Conservation (phyloP, 2,329 filamentous ascomycete genomes). For the Fusarium subtropicale region DNA sequence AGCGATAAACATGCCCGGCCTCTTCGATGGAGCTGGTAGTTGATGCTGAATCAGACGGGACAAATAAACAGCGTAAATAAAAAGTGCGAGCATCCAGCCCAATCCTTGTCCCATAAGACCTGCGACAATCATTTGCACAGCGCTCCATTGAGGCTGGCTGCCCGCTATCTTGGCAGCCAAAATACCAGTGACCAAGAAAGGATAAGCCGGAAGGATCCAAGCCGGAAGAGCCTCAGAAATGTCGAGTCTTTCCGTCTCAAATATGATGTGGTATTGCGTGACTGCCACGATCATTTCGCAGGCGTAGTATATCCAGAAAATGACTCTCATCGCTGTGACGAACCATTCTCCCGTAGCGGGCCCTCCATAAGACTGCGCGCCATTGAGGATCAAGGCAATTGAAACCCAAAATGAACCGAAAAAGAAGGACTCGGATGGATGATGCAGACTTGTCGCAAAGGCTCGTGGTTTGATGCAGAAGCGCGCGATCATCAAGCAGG, state of each 20-base stretch:
- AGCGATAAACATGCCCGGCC: slow-evolving; percentile 19
- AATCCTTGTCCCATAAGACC: slow-evolving; percentile 25
- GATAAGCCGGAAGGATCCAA: slow-evolving; percentile 25
- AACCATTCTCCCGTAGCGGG: slow-evolving; percentile 16
- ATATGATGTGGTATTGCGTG: slow-evolving; percentile 15
- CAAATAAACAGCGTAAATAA: slow-evolving; percentile 24
- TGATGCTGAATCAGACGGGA: slow-evolving; percentile 23
- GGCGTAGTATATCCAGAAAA: slow-evolving; percentile 30
- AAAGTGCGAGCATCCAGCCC: slow-evolving; percentile 27
- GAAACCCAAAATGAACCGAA: slow-evolving; percentile 24
- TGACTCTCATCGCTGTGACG: background rate
- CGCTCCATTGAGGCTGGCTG: slow-evolving; percentile 18
- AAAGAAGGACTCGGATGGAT: slow-evolving; percentile 26
- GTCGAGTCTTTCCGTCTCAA: slow-evolving; percentile 12
- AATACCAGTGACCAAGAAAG: slow-evolving; percentile 25
- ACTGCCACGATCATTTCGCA: slow-evolving; percentile 28
- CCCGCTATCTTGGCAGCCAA: slow-evolving; percentile 17
- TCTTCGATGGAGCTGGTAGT: background rate
- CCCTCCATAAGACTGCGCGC: slow-evolving; percentile 23
- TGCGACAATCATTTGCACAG: slow-evolving; percentile 17
- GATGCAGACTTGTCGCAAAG: slow-evolving; percentile 14
- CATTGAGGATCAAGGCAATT: slow-evolving; percentile 12
- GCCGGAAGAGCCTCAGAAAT: slow-evolving; percentile 17
- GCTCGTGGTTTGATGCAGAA: slow-evolving; percentile 18
- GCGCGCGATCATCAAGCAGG: slow-evolving; percentile 1